These are phyloP conservation scores for Neoscytalidium dimidiatum DNA, from an alignment of 2,329 filamentous ascomycete species.

Conservation along the genomic window DNA sequence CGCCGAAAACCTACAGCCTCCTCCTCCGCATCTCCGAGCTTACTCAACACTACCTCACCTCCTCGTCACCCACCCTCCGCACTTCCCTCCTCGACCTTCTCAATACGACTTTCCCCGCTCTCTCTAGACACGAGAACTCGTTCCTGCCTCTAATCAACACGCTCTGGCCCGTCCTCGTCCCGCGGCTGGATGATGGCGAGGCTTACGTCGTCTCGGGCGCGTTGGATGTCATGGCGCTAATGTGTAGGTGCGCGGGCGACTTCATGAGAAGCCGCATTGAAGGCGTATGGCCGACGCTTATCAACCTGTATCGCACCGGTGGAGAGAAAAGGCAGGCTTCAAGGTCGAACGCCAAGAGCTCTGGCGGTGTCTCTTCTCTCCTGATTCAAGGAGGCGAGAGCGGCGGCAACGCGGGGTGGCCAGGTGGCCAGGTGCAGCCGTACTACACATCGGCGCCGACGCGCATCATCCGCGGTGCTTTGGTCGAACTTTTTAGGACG, in stretches of 20 bases:
- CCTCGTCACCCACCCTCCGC: constrained; percentile 76
- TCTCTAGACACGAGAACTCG: constrained; percentile 75
- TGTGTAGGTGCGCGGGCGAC: constrained; percentile 74
- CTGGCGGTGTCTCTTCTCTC: not conserved
- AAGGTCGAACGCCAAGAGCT: not conserved
- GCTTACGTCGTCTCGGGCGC: constrained; percentile 70
- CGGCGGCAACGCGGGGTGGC: not conserved
- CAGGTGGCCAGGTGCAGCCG: constrained; percentile 19
- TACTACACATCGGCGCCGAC: constrained; percentile 58
- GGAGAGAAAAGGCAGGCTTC: not conserved
- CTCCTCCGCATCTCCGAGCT: constrained; percentile 79
- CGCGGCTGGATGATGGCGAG: constrained; percentile 67
- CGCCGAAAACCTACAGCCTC: constrained; percentile 76
- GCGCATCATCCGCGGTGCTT: constrained; percentile 65
- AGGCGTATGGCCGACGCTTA: constrained; percentile 66
- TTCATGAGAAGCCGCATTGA: constrained; percentile 79
- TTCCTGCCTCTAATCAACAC: constrained; percentile 89
- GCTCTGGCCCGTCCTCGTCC: constrained; percentile 80
- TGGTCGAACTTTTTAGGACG: constrained; percentile 59
- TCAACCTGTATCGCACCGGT: constrained; percentile 29
- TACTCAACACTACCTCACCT: constrained; percentile 88
- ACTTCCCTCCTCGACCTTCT: constrained; percentile 78
- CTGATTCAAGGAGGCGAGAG: not conserved
- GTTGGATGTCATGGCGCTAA: constrained; percentile 65
- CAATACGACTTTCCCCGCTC: constrained; percentile 67